These are phyloP conservation scores for Tetrastigma voinierianum DNA, from an alignment of 164 flowering plant species.

Conservation along the genomic window DNA sequence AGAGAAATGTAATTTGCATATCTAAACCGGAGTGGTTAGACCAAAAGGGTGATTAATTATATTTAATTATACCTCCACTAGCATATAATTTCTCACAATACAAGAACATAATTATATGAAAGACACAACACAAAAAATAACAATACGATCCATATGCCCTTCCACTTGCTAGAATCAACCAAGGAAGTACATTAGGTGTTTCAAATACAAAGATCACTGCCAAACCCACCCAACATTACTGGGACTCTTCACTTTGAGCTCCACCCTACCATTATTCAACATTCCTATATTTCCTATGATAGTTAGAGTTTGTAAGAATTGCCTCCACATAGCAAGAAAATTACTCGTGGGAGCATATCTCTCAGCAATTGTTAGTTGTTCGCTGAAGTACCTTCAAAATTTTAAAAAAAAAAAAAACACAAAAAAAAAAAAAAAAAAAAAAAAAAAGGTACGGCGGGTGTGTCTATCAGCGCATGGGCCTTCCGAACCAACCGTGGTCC, in stretches of 20 bases:
- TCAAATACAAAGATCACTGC: neutral
- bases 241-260: no score
- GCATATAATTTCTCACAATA: conserved; percentile 26
- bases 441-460: no score
- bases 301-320: no score
- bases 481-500: no score
- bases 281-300: no score
- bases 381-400: no score
- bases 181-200: conserved; percentile 21
- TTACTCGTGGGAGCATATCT: no score
- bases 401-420: no score
- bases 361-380: no score
- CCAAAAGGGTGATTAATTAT: conserved; percentile 8
- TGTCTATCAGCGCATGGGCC: no score
- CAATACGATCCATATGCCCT: conserved; percentile 23
- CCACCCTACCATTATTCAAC: no score
- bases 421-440: neutral
- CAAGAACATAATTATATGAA: conserved; percentile 20
- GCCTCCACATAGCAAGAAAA: no score
- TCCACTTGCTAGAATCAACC: conserved; percentile 25
- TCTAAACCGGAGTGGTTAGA: conserved; percentile 16
- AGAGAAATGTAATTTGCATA: conserved; percentile 7
- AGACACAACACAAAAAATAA: neutral
- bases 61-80: conserved; percentile 25
- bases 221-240: neutral